Base-by-base conservation (phyloP, 306 rosid species). In the Cotoneaster glaucophyllus region DNA sequence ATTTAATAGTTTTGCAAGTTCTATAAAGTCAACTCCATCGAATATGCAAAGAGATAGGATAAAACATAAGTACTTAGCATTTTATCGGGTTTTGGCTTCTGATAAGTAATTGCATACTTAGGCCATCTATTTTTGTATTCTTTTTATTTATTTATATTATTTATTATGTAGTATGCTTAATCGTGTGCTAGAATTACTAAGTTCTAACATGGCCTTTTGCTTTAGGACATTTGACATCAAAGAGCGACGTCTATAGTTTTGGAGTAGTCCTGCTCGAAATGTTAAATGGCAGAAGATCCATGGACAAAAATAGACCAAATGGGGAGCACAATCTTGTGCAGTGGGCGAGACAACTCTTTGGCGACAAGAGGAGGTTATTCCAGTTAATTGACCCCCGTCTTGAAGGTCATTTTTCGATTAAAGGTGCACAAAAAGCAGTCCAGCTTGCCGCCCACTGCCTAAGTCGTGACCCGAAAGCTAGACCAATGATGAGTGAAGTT, bases 221-320 rank as follows among this genome's bases (percentile, higher is more conserved):
- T 68, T 34, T 70, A 95, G 99, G 99, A 54, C 99, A 95, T 86
- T 71, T 95, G 90, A 86, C 99, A 53, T 85, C 97, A 11, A 95
- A 92, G 80, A 95, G 94, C 65, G 99, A 95, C 56, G 99, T 95
- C 75, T 95, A 92, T 80, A 90, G 99, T 85, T 95, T 90, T 70
- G 99, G 99, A 62, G 99, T 95, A 26, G 99, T 95, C 39, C 84
- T 95, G 61, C 96, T 95, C 4, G 99, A 95, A 82, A 87, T 95
- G 93, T 85, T 95, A 66, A 92, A 94, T 0, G 99, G 99, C n/a
- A 86, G 97, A 57, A 78, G 99, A 84, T 87, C 97, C 9, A 87
- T 92, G 81, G 99, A 95, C 70, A 95, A 95, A 85, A 88, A 71
- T 74, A 89, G 97, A 81, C 93, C 97, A 24, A 92, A 88, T n/a